Conservation (phyloP, 2,329 filamentous ascomycete species). For the Pestalotiopsis sp. region DNA sequence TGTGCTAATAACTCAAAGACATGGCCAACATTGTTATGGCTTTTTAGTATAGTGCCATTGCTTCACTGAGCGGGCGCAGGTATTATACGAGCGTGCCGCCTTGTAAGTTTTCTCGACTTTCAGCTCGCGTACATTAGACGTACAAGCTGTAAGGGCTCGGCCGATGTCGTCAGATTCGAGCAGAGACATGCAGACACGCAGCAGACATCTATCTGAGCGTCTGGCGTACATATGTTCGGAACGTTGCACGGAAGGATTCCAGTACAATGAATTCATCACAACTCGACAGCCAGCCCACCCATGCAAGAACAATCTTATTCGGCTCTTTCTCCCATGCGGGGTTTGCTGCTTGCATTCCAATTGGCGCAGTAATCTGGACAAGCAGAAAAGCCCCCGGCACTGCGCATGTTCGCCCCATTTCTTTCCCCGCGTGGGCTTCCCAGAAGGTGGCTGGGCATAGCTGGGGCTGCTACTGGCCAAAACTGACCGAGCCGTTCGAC, state of each 20-base stretch:
- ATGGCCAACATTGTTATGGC: too few relatives aligned
- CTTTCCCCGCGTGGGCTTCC: slow-evolving; percentile 4
- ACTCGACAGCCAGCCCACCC: background rate
- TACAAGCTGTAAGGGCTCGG: background rate
- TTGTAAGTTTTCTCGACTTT: background rate
- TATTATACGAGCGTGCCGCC: background rate
- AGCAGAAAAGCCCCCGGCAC: background rate
- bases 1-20: too few relatives aligned
- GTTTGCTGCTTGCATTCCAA: slow-evolving; percentile 2
- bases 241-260: background rate
- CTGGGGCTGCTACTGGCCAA: background rate
- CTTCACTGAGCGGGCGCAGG: too few relatives aligned
- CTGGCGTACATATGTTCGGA: background rate
- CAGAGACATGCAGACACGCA: background rate
- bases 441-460: background rate
- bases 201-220: background rate
- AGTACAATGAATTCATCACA: background rate
- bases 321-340: slow-evolving; percentile 2
- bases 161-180: slow-evolving; percentile 8
- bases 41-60: too few relatives aligned
- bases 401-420: background rate
- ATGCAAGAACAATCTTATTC: slow-evolving; percentile 1
- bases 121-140: background rate
- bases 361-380: slow-evolving; percentile 10
- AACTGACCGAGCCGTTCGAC: background rate